Percentiles rank a stretch among this genome's conserved stretches.
These are phyloP conservation scores for Macrophomina pseudophaseolina DNA, from an alignment of 2,329 filamentous ascomycete genomes.

Conservation along the genomic window DNA sequence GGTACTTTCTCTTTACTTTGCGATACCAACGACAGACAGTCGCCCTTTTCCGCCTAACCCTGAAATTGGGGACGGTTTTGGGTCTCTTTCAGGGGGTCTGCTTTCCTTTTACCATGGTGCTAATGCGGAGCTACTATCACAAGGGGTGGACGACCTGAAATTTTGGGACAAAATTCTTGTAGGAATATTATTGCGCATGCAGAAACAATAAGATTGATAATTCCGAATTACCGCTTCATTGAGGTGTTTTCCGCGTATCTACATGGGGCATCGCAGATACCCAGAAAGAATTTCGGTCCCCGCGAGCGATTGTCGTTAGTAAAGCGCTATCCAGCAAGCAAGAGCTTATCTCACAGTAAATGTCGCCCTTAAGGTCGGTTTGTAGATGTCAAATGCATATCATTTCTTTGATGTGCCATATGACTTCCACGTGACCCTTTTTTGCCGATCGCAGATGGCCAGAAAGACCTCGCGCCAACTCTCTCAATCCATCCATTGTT, in stretches of 20 bases:
- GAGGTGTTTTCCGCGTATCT: too few species aligned
- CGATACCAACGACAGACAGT: conserved; percentile 9
- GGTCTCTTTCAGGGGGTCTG: conserved; percentile 9
- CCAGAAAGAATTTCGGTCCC: not conserved
- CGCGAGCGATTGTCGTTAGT: too few species aligned
- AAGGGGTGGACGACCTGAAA: not conserved
- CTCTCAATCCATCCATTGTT: not conserved
- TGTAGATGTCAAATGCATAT: too few species aligned
- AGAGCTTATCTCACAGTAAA: too few species aligned
- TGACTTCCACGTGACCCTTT: conserved; percentile 6
- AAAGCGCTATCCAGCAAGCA: too few species aligned
- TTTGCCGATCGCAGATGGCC: not conserved
- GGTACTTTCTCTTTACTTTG: conserved; percentile 17
- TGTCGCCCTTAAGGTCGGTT: too few species aligned
- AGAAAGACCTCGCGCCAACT: not conserved
- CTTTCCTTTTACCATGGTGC: not conserved
- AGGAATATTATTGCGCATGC: conserved; percentile 12
- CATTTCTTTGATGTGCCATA: not conserved
- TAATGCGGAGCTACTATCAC: conserved; percentile 6
- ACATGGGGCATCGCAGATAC: too few species aligned
- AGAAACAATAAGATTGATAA: not conserved
- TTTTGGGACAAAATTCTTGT: not conserved
- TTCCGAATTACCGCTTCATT: not conserved
- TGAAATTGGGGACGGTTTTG: conserved; percentile 1
- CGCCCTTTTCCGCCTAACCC: conserved; percentile 4